Evolutionary conservation across 1,284 basidiomycete genomes (phyloP), one percentile per base, ranked within the genome.

Genomic region (Puccinia polysora): DNA sequence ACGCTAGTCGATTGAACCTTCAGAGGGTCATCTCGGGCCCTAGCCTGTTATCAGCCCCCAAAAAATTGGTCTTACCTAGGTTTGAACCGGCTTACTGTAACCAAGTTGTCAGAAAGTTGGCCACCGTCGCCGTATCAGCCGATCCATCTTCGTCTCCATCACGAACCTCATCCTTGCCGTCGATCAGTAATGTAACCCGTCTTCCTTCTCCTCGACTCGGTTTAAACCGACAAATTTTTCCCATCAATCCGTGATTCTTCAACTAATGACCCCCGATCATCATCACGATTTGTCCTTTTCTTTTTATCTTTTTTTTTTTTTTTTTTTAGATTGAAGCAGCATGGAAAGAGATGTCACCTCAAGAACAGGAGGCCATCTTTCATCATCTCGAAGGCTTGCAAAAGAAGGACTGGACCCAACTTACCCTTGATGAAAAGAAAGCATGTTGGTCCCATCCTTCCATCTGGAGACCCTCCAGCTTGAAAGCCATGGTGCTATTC

Each of bases 381-480:
- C 69, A 72, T 40, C 69, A 72, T 60, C 59, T 72, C 20, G 69
- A 72, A 63, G 60, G 69, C 23, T 55, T 72, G 23, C 69, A 72
- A 53, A 72, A 63, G 59, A 72, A 72, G 32, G 69, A 72, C 30
- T 72, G 69, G 69, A 72, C 58, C 43, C 69, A 72, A 45, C 34
- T 72, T 20, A 52, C 34, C 15, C 60, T 72, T 28, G 69, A 72
- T 38, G 69, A 72, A 49, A 72, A 72, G 49, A 72, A 64, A 64
- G 69, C 69, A 53, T 72, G 69, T 72, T 20, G 25, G 68, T 59
- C 34, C 7, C 50, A 1, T 36, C 58, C 28, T 23, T 34, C 64
- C 30, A n/a, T n/a, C n/a, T n/a, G n/a, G n/a, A n/a, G n/a, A n/a
- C n/a, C n/a, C n/a, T n/a, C n/a, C n/a, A n/a, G n/a, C n/a, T n/a